These are phyloP conservation scores for Apodospora peruviana DNA, from an alignment of 495 filamentous ascomycete species.

Conservation along the genomic window DNA sequence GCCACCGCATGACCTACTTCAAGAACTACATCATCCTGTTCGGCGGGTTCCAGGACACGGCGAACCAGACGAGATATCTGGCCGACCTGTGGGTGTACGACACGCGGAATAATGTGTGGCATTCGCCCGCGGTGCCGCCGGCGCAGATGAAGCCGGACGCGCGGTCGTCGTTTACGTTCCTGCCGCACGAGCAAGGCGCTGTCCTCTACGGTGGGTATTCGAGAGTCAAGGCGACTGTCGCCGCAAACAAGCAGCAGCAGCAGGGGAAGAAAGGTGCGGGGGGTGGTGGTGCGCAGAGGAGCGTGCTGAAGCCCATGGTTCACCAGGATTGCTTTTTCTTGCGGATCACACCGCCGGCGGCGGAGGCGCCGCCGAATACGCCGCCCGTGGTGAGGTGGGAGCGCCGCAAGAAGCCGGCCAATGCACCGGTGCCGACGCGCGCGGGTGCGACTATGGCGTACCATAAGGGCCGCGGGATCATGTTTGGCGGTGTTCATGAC, in stretches of 20 bases:
- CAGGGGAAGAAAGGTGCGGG: not conserved
- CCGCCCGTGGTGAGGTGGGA: slow-evolving; percentile 81
- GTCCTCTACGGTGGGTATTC: slow-evolving; percentile 92
- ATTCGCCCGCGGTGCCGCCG: slow-evolving; percentile 61
- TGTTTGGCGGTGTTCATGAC: slow-evolving; percentile 93
- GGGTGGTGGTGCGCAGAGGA: slow-evolving; percentile 48
- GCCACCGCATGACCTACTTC: slow-evolving; percentile 91
- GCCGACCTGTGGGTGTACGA: slow-evolving; percentile 61
- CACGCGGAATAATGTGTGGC: slow-evolving; percentile 66
- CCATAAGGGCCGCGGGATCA: slow-evolving; percentile 86
- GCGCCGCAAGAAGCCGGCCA: slow-evolving; percentile 83
- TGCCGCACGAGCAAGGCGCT: slow-evolving; percentile 85
- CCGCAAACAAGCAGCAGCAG: slow-evolving; percentile 45
- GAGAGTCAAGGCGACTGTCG: slow-evolving; percentile 65
- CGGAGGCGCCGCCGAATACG: slow-evolving; percentile 55
- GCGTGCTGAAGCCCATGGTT: slow-evolving; percentile 74
- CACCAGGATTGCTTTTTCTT: slow-evolving; percentile 95
- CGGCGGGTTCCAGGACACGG: slow-evolving; percentile 85
- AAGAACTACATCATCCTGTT: slow-evolving; percentile 53
- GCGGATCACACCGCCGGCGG: slow-evolving; percentile 63
- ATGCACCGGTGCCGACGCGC: slow-evolving; percentile 74
- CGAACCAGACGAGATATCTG: slow-evolving; percentile 86
- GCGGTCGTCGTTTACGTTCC: slow-evolving; percentile 80
- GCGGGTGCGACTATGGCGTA: slow-evolving; percentile 87
- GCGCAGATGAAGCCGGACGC: slow-evolving; percentile 84